Conservation (phyloP, 768 basidiomycete species). For the Neoboletus brunneissimus region DNA sequence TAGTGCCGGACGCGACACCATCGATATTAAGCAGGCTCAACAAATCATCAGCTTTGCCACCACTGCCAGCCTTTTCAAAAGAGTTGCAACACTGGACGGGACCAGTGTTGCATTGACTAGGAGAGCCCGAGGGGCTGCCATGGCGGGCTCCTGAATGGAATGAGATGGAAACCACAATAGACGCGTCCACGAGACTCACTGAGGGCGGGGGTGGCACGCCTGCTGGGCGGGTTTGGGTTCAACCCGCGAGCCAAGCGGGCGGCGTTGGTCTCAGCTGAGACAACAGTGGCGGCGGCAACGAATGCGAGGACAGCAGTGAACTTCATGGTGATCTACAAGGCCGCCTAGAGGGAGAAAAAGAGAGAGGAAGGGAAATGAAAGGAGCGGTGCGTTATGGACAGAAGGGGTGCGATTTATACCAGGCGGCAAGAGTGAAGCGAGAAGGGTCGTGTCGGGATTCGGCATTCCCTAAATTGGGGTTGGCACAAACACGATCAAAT, state of each 20-base stretch:
- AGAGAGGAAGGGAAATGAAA: background rate
- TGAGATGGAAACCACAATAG: background rate
- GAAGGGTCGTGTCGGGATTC: conserved; percentile 18
- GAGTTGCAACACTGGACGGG: conserved; percentile 18
- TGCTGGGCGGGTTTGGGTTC: conserved; percentile 43
- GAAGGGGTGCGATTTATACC: conserved; percentile 14
- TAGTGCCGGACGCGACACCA: fast-evolving
- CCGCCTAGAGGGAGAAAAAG: background rate
- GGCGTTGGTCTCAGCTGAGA: conserved; percentile 50
- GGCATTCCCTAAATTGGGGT: background rate
- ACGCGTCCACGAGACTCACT: conserved; percentile 25
- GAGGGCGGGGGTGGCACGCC: conserved; percentile 31
- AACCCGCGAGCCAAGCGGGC: conserved; percentile 54
- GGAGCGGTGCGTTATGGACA: background rate
- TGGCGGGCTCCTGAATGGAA: conserved; percentile 35
- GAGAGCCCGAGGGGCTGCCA: conserved; percentile 34
- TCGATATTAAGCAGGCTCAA: fast-evolving
- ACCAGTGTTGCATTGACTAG: conserved; percentile 24
- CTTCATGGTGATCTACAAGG: conserved; percentile 23
- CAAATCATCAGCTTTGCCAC: background rate
- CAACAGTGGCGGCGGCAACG: conserved; percentile 35
- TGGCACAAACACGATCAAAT: background rate
- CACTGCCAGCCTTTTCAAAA: fast-evolving
- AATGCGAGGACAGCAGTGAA: conserved; percentile 35
- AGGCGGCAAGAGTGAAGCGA: background rate